Evolutionary conservation across 352 stramenopile genomes (phyloP).

Genomic region (Pythium vanterpoolii): DNA sequence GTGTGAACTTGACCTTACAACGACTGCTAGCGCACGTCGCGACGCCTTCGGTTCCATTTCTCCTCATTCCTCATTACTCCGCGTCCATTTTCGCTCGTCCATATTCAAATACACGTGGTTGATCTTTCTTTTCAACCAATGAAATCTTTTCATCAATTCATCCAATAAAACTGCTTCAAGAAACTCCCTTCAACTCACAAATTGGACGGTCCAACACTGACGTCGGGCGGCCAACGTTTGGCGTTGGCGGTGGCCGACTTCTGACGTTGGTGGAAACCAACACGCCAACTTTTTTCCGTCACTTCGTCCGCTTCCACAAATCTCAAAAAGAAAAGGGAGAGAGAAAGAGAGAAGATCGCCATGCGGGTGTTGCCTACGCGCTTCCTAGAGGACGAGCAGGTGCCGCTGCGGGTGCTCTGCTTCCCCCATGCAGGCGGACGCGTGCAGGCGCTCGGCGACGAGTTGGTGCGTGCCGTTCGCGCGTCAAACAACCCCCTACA

Average conservation of each 20-base stretch:
- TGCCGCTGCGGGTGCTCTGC: conserved; percentile 58
- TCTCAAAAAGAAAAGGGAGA: neutral
- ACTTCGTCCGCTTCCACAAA: neutral
- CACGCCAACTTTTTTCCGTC: neutral
- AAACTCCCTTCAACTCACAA: neutral
- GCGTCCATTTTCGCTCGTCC: neutral
- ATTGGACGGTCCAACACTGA: too few species aligned
- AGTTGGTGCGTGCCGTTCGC: conserved; percentile 29
- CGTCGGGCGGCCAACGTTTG: conserved; percentile 1
- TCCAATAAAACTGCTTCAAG: neutral
- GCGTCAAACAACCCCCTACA: conserved; percentile 32
- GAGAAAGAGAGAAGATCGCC: neutral
- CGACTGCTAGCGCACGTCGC: neutral
- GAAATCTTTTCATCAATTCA: neutral
- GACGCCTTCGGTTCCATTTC: conserved; percentile 2
- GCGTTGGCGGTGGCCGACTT: neutral
- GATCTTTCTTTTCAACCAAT: conserved; percentile 9
- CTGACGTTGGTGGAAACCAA: conserved; percentile 5
- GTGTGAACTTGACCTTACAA: neutral
- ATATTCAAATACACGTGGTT: neutral
- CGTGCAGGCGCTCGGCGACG: conserved; percentile 40
- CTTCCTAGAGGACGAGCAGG: conserved; percentile 62
- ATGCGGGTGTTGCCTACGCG: conserved; percentile 43
- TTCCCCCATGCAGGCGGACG: conserved; percentile 52
- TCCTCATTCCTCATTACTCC: neutral